Percentiles rank a stretch among this genome's conserved stretches.
phyloP scores from a whole-genome alignment of 306 rosid species.

The Prunus padus region DNA sequence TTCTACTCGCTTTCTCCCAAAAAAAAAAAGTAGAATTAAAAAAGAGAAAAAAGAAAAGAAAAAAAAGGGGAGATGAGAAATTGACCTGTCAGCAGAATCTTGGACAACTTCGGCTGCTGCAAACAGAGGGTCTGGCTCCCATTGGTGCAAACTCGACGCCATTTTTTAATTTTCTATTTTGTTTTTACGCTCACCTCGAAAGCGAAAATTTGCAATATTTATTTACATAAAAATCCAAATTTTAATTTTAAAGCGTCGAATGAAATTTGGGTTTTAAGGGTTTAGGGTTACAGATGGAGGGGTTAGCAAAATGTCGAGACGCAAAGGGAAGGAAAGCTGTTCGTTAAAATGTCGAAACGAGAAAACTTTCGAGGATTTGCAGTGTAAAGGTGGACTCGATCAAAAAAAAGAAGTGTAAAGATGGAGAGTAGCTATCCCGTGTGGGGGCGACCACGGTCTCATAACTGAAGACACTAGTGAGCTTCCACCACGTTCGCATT shows the following conservation, averaged over 20 bases:
- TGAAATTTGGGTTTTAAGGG: background rate
- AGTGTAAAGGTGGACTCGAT: background rate
- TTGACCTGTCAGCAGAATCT: conserved; percentile 43
- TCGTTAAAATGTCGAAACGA: background rate
- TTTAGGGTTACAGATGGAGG: conserved; percentile 6
- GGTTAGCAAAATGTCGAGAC: background rate
- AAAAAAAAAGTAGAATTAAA: background rate
- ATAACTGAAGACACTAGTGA: background rate
- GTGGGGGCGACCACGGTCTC: background rate
- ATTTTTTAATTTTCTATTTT: background rate
- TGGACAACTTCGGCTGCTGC: conserved; percentile 45
- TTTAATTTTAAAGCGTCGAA: background rate
- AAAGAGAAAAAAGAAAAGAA: background rate
- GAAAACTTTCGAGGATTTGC: background rate
- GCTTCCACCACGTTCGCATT: background rate
- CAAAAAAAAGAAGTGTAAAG: background rate
- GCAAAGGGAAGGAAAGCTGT: background rate
- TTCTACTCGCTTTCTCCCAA: background rate
- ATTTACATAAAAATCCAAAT: background rate
- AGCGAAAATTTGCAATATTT: background rate
- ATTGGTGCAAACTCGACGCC: conserved; percentile 39
- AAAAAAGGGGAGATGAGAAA: background rate
- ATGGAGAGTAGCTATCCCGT: background rate
- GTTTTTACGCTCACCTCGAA: background rate
- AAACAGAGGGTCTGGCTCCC: conserved; percentile 47